phyloP scores from a whole-genome alignment of 305 asterid genomes.

The Fraxinus velutina region DNA sequence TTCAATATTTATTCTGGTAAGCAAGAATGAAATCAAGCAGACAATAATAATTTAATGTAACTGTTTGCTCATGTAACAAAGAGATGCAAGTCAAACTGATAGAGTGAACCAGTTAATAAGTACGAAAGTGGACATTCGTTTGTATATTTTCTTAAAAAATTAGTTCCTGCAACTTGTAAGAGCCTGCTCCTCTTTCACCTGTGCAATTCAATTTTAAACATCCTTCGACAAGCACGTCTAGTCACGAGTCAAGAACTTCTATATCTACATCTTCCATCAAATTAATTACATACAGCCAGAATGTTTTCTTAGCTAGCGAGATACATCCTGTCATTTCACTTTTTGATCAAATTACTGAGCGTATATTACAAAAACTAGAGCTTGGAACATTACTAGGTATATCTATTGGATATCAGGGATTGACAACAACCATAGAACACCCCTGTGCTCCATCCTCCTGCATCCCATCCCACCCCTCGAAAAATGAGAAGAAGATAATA shows the following conservation, averaged over 20 bases:
- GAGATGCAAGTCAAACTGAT: neutral
- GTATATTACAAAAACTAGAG: neutral
- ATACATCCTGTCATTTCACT: neutral
- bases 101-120: neutral
- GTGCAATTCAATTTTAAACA: neutral
- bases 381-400: neutral
- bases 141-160: neutral
- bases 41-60: neutral
- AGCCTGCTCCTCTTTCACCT: neutral
- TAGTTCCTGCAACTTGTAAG: neutral
- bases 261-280: neutral
- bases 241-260: neutral
- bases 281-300: neutral
- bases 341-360: neutral
- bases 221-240: neutral
- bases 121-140: neutral
- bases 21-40: neutral
- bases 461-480: neutral
- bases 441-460: neutral
- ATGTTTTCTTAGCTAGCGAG: neutral
- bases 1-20: constrained; percentile 5
- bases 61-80: neutral
- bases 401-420: neutral
- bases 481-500: neutral
- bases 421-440: neutral